Evolutionary conservation across 345 rosid species (phyloP), one percentile per base, ranked within the genome.

Genomic region (Geranium brycei): DNA sequence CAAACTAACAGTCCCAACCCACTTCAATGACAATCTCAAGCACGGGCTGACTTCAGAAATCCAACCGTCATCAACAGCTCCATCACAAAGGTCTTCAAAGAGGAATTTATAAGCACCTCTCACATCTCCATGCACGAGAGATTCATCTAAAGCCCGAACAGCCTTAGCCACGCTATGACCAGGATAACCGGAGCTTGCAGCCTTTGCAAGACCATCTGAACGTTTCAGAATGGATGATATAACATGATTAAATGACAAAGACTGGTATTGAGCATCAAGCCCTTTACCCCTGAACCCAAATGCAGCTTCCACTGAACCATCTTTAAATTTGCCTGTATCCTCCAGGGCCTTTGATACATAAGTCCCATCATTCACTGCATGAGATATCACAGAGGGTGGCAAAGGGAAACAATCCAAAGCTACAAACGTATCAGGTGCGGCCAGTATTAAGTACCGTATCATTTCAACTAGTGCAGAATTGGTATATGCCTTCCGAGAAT

Each of bases 391-490:
- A 68, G 83, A 82, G 15, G 86, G 66, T 19, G 97, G 99, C 61
- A 95, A 82, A 30, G 99, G 97, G 68, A 95, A 88, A 81, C 93
- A 95, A 78, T 95, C 97, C 73, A 87, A 64, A 63, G 90, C 88
- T 77, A 95, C 95, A 81, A 95, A 95, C 57, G 99, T 83, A 77
- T 95, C 95, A 1, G 99, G 97, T 47, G 87, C 91, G 76, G 91
- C 90, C 64, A 85, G 78, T 66, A 91, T 81, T 82, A 95, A 77
- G 73, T 91, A 95, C 55, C 85, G 89, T 68, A 95, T 82, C 96
- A 95, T 85, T 82, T 95, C 99, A 72, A 78, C 79, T 57, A 91
- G 67, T 18, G 99, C 97, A 76, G 95, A 84, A 56, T 80, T 81
- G 58, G 95, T 87, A 75, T 91, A 95, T 32, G 95, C 96, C 76